Evolutionary conservation across 768 basidiomycete species (phyloP).

Genomic region (Imleria badia): DNA sequence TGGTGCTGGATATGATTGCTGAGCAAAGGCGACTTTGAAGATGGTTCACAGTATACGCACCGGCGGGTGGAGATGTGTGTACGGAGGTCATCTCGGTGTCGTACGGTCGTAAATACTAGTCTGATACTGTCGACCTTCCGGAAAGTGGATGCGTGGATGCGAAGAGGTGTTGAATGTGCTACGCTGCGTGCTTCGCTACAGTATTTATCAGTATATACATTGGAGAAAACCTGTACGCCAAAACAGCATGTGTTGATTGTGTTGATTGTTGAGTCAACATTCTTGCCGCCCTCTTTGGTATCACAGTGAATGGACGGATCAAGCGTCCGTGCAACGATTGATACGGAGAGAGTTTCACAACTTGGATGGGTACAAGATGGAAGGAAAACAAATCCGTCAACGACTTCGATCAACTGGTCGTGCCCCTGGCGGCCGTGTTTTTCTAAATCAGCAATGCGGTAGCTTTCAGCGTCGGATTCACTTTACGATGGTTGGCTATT

Average conservation of each 20-base stretch:
- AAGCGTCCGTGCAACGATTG: no score
- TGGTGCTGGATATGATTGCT: constrained; percentile 2
- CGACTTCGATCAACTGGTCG: no score
- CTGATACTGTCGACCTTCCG: not conserved
- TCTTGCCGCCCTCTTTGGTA: not conserved
- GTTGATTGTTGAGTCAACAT: not conserved
- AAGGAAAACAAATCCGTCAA: not conserved
- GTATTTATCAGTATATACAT: no score
- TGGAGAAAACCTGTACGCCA: constrained; percentile 4
- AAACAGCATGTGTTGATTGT: not conserved
- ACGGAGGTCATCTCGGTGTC: constrained; percentile 4
- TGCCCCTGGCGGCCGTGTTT: no score
- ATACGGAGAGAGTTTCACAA: no score
- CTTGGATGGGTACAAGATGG: not conserved
- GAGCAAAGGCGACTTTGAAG: not conserved
- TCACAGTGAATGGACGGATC: not conserved
- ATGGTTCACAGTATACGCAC: constrained; percentile 4
- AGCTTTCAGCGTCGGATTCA: no score
- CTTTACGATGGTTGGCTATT: no score
- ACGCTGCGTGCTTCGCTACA: not conserved
- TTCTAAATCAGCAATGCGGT: no score
- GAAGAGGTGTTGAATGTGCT: not conserved
- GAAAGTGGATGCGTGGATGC: not conserved
- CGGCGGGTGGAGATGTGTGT: not conserved
- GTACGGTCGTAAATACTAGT: no score